Evolutionary conservation across 441 rosid genomes (phyloP), one percentile per base, ranked within the genome.

Genomic region (Pelargonium fulgidum): DNA sequence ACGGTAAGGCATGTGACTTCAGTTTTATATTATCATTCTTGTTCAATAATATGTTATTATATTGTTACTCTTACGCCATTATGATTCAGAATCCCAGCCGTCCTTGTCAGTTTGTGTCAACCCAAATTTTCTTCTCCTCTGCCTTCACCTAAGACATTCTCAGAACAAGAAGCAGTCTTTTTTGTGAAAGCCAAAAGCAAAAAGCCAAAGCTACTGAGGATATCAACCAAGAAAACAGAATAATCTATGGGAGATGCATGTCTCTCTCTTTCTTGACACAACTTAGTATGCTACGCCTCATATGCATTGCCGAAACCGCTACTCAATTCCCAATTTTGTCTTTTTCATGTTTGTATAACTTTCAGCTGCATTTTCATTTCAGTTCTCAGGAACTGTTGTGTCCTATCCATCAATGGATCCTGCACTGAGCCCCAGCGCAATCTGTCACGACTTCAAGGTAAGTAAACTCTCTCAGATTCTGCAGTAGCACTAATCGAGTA

Each of bases 341-440:
- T 22, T 64, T 50, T 61, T 61, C 62, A 26, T 66, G 54, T 20
- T 44, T 20, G 4, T 66, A 66, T 20, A 45, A 20, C 56, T 24
- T 12, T 45, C 59, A 13, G 29, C 65, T 62, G 44, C 65, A 62
- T 29, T 22, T 2, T 14, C 36, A 29, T 47, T 14, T 70, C 68
- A 2, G 36, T 58, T 74, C 52, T 65, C 62, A 50, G 33, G 58
- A 16, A 4, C 33, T 19, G 56, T 14, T 19, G 56, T 11, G 5
- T 47, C 68, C 42, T 61, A 12, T 39, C 2, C 4, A 19, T 61
- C 20, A 64, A 81, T 81, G 82, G 81, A 77, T 74, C 72, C 77
- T 44, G 61, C 71, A 1, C 24, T 69, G 17, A 69, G 74, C 70
- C 73, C 65, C 22, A 52, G 68, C 14, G 36, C 66, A 14, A 56